Evolutionary conservation across 2,329 filamentous ascomycete genomes (phyloP).

Genomic region (Aureobasidium zeae): DNA sequence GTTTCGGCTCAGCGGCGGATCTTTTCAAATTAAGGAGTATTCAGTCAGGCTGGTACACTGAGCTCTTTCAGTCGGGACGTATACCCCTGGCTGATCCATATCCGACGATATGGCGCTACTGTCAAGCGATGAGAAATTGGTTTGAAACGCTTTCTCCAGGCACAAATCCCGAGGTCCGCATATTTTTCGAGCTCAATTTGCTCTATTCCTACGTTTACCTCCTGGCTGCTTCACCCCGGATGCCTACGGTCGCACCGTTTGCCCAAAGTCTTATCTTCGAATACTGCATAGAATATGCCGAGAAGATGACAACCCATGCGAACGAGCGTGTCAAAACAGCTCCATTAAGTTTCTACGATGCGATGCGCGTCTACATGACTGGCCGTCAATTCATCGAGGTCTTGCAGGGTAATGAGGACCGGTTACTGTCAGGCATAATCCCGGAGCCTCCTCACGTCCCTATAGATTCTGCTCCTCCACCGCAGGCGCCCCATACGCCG

Average conservation of each 20-base stretch:
- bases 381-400: slow-evolving; percentile 49
- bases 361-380: slow-evolving; percentile 69
- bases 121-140: slow-evolving; percentile 71
- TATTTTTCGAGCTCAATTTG: slow-evolving; percentile 78
- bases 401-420: slow-evolving; percentile 45
- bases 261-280: slow-evolving; percentile 77
- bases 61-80: slow-evolving; percentile 70
- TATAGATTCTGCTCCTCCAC: slow-evolving; percentile 29
- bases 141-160: slow-evolving; percentile 62
- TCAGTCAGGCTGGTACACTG: slow-evolving; percentile 84
- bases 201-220: slow-evolving; percentile 89
- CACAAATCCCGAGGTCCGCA: slow-evolving; percentile 55
- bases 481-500: slow-evolving; percentile 26
- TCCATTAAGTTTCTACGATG: slow-evolving; percentile 80
- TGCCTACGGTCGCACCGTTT: slow-evolving; percentile 64
- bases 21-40: slow-evolving; percentile 76
- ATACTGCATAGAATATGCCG: slow-evolving; percentile 72
- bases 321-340: slow-evolving; percentile 50
- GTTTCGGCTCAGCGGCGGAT: slow-evolving; percentile 61
- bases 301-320: slow-evolving; percentile 61
- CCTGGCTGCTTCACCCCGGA: slow-evolving; percentile 67
- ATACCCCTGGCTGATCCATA: slow-evolving; percentile 59
- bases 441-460: slow-evolving; percentile 34
- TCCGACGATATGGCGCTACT: slow-evolving; percentile 66
- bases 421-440: slow-evolving; percentile 31